Conservation (phyloP, 805 yeast species). For the Kodamaea nitidulidarum region DNA sequence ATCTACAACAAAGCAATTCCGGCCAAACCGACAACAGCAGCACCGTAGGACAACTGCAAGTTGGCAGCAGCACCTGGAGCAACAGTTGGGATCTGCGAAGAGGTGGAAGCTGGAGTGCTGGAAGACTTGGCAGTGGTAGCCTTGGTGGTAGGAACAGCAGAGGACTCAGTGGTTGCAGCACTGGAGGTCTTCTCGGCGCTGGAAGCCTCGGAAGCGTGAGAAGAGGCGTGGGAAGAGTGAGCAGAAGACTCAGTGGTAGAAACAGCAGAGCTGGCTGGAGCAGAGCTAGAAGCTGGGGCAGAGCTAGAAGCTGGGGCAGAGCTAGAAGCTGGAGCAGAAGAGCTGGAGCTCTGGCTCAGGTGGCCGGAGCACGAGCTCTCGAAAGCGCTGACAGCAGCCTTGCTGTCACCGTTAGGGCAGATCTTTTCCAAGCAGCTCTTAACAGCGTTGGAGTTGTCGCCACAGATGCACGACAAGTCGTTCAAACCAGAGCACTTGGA, state of each 20-base stretch:
- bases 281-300: slow-evolving; percentile 6
- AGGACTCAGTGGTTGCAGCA: slow-evolving; percentile 7
- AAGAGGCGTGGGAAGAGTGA: slow-evolving; percentile 6
- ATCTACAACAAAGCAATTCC: slow-evolving; percentile 20
- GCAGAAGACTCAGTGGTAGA: slow-evolving; percentile 5
- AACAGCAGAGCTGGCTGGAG: slow-evolving; percentile 4
- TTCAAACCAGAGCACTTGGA: slow-evolving; percentile 55
- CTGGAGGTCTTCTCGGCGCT: slow-evolving; percentile 10
- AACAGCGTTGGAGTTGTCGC: slow-evolving; percentile 49
- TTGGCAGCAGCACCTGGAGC: slow-evolving; percentile 16
- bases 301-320: slow-evolving; percentile 4
- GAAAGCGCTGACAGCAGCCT: slow-evolving; percentile 58
- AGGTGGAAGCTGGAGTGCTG: slow-evolving; percentile 1
- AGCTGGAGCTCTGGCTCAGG: slow-evolving; percentile 25
- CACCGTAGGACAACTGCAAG: slow-evolving; percentile 20
- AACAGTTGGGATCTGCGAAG: slow-evolving; percentile 8
- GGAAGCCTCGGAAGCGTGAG: slow-evolving; percentile 10
- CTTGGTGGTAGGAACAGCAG: slow-evolving; percentile 9
- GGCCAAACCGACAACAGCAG: slow-evolving; percentile 23
- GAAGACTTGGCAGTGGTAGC: slow-evolving; percentile 7
- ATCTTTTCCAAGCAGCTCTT: slow-evolving; percentile 58
- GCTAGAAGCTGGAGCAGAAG: slow-evolving; percentile 17
- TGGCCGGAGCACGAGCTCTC: slow-evolving; percentile 47
- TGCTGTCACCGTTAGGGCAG: slow-evolving; percentile 65
- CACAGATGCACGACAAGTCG: slow-evolving; percentile 68